Evolutionary conservation across 2,329 filamentous ascomycete genomes (phyloP).

Genomic region (Colletotrichum tamarilloi): DNA sequence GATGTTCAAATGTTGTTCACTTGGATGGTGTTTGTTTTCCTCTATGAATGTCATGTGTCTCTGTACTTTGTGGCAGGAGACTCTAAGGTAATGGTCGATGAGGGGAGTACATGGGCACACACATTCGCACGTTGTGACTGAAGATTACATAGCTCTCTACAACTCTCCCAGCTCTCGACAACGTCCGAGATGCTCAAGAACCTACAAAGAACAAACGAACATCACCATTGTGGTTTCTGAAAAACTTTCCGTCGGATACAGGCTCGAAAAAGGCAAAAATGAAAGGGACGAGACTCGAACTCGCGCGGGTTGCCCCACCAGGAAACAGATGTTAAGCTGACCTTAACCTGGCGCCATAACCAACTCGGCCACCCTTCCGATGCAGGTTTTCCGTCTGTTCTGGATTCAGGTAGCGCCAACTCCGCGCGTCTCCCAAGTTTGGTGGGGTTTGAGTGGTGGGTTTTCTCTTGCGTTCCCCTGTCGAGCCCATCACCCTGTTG

Average conservation of each 20-base stretch:
- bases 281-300: conserved; percentile 37
- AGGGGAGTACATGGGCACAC: too few relatives aligned
- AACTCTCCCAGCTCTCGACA: too few relatives aligned
- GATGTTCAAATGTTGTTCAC: background rate
- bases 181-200: too few relatives aligned
- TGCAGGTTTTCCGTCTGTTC: rapidly evolving
- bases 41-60: too few relatives aligned
- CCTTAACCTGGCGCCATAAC: conserved; percentile 37
- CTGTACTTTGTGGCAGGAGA: too few relatives aligned
- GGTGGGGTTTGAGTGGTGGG: background rate
- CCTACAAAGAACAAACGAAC: too few relatives aligned
- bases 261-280: conserved; percentile 2
- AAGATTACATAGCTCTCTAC: too few relatives aligned
- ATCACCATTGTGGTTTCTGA: too few relatives aligned
- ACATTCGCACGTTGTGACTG: too few relatives aligned
- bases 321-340: conserved; percentile 36
- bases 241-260: too few relatives aligned
- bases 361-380: conserved; percentile 36
- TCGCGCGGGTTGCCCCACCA: conserved; percentile 37
- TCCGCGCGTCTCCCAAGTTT: background rate
- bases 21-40: background rate
- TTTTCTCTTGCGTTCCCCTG: background rate
- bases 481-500: background rate
- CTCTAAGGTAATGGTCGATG: too few relatives aligned
- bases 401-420: background rate